Evolutionary conservation across 257 asterid genomes (phyloP).

Genomic region (Solanum piurae): DNA sequence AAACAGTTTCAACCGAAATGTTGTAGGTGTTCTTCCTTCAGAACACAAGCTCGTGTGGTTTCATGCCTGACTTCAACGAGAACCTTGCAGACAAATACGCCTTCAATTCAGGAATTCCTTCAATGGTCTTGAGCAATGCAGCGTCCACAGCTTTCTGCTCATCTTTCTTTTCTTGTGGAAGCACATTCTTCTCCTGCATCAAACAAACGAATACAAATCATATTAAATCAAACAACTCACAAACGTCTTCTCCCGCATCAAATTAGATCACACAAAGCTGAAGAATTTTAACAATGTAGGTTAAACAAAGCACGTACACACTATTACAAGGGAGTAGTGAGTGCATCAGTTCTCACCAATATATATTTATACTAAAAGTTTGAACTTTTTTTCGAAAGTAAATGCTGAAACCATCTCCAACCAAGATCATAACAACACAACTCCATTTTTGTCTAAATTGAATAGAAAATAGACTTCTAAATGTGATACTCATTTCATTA

Average conservation of each 20-base stretch:
- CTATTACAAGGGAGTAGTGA: neutral
- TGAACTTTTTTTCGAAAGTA: neutral
- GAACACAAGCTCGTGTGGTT: constrained; percentile 27
- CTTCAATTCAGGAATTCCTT: constrained; percentile 20
- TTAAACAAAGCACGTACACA: neutral
- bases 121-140: constrained; percentile 12
- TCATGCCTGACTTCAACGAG: constrained; percentile 30
- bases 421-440: neutral
- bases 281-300: neutral
- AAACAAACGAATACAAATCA: neutral
- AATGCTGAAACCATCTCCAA: neutral
- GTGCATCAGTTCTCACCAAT: neutral
- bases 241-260: neutral
- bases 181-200: constrained; percentile 21
- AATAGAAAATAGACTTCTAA: neutral
- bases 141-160: constrained; percentile 24
- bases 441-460: neutral
- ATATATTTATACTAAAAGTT: neutral
- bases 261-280: neutral
- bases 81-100: constrained; percentile 29
- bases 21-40: neutral
- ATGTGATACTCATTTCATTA: neutral
- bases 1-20: neutral
- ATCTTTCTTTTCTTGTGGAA: constrained; percentile 24
- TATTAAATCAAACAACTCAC: neutral